These are phyloP conservation scores for Thozetella sp. DNA, from an alignment of 495 filamentous ascomycete species.

Conservation along the genomic window DNA sequence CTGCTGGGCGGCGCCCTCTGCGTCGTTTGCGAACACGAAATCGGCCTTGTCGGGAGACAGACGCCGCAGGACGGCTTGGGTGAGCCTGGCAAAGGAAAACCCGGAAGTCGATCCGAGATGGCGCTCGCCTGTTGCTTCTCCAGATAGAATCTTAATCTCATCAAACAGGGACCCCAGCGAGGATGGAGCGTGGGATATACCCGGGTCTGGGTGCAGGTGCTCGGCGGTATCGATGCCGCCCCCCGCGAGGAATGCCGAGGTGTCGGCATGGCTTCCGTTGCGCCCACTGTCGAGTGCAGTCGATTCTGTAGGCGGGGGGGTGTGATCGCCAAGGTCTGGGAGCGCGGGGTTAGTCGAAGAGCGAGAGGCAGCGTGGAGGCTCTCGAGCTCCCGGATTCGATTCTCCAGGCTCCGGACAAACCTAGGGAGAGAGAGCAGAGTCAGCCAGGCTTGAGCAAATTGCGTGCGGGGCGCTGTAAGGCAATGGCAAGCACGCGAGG, in stretches of 20 bases:
- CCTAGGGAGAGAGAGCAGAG: slow-evolving; percentile 9
- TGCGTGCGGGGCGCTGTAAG: not conserved
- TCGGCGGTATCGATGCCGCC: not conserved
- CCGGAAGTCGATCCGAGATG: slow-evolving; percentile 41
- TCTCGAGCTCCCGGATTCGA: slow-evolving; percentile 30
- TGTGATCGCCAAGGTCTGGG: not conserved
- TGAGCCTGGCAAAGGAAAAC: slow-evolving; percentile 37
- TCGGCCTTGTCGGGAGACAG: slow-evolving; percentile 46
- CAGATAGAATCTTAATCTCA: slow-evolving; percentile 31
- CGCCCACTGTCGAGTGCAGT: not conserved
- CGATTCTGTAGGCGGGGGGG: not conserved
- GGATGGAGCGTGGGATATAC: not conserved
- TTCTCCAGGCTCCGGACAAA: slow-evolving; percentile 35
- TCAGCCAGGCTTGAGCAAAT: not conserved
- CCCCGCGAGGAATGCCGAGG: not conserved
- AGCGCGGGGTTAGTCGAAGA: slow-evolving; percentile 13
- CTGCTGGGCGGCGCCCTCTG: slow-evolving; percentile 13
- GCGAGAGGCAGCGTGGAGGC: slow-evolving; percentile 13
- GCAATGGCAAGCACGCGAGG: not conserved
- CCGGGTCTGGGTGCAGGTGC: not conserved
- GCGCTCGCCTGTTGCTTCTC: slow-evolving; percentile 38
- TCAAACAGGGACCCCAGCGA: slow-evolving; percentile 17
- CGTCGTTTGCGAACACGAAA: slow-evolving; percentile 32
- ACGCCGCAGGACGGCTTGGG: slow-evolving; percentile 38
- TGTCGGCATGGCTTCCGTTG: not conserved